Conservation (phyloP, 2,329 filamentous ascomycete species). For the Pseudogymnoascus sp. region DNA sequence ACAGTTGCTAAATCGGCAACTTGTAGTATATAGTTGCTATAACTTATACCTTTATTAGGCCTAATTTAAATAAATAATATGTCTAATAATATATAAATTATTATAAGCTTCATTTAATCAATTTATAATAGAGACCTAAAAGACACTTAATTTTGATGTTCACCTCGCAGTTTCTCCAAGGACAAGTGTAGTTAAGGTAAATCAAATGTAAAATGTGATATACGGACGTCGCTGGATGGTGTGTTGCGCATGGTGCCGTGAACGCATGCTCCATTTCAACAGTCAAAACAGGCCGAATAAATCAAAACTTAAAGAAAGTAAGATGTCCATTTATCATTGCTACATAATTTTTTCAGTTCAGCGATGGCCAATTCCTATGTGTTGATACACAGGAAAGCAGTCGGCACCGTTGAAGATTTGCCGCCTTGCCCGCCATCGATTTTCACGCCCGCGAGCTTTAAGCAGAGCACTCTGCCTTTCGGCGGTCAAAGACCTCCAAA, state of each 20-base stretch:
- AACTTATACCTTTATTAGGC: no score
- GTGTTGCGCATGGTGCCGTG: background rate
- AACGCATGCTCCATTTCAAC: background rate
- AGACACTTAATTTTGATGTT: no score
- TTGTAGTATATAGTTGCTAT: no score
- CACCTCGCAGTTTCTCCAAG: no score
- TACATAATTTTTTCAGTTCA: background rate
- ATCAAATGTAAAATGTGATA: no score
- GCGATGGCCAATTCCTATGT: background rate
- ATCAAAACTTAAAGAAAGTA: background rate
- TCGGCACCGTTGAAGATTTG: conserved; percentile 2
- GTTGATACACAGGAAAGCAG: background rate
- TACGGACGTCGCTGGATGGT: no score
- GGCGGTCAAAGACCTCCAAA: conserved; percentile 65
- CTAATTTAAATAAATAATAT: no score
- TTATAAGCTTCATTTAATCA: no score
- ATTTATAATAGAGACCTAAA: no score
- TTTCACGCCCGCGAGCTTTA: background rate
- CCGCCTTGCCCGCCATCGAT: background rate
- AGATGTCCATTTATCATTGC: background rate
- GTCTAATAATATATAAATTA: no score
- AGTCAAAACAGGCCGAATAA: background rate
- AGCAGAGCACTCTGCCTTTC: conserved; percentile 53
- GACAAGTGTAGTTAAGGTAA: no score
- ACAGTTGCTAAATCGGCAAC: no score